These are phyloP conservation scores for Geoglossum cookeanum DNA, from an alignment of 2,329 filamentous ascomycete species.

Conservation along the genomic window DNA sequence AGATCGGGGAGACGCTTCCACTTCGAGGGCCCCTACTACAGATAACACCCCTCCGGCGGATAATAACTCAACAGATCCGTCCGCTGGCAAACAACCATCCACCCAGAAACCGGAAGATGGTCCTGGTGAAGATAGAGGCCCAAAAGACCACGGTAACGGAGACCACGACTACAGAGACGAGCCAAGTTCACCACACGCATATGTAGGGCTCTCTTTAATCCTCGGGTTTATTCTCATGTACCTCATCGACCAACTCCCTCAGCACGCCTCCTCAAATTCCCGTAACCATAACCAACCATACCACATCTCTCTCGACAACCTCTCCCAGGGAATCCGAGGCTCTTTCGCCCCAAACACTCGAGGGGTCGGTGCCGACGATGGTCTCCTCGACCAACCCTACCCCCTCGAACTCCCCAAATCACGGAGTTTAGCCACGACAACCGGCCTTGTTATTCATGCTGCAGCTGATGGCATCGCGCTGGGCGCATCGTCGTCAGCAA, in stretches of 20 bases:
- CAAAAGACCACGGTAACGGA: background rate
- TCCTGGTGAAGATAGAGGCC: background rate
- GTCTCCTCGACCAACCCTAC: background rate
- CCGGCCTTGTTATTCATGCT: constrained; percentile 88
- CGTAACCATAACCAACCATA: constrained; percentile 49
- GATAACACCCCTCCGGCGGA: background rate
- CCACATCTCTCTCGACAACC: constrained; percentile 75
- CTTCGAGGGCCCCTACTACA: background rate
- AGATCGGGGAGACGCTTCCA: background rate
- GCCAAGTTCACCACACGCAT: constrained; percentile 38
- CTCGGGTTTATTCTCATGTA: constrained; percentile 94
- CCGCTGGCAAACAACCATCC: background rate
- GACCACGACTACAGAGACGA: constrained; percentile 1
- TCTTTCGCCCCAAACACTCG: constrained; percentile 15
- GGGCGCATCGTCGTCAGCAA: constrained; percentile 65
- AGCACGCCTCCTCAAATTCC: constrained; percentile 46
- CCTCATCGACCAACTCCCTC: constrained; percentile 70
- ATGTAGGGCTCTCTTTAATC: constrained; percentile 73
- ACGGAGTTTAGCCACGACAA: constrained; percentile 63
- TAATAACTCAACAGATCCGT: constrained; percentile 6
- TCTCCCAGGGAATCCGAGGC: constrained; percentile 34
- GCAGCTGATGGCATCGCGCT: constrained; percentile 90
- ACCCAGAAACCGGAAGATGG: background rate
- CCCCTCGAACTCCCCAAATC: constrained; percentile 20
- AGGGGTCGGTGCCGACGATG: background rate